Base-by-base conservation (phyloP, 2,329 filamentous ascomycete genomes). In the Ophiobolus disseminans region DNA sequence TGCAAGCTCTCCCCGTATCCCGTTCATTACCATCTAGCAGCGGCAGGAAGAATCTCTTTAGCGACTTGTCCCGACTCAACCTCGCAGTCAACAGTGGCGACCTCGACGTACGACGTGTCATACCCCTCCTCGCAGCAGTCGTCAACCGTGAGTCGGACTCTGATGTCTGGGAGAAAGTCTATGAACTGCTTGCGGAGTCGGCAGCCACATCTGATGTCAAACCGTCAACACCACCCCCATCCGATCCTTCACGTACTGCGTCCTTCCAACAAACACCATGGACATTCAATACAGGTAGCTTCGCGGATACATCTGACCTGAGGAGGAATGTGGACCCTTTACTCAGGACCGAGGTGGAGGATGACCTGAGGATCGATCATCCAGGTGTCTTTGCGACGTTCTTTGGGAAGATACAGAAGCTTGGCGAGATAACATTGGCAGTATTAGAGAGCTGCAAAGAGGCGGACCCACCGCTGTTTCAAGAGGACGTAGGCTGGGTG, bases 101-200 rank as follows among this genome's bases (percentile, higher is more conserved):
- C 36, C 62, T 63, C 31, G 40, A 53, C 34, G 16, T 40, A 19
- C 23, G 30, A 40, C 45, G 35, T 10, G 42, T 34, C 25, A 38
- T 17, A 32, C 42, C 46, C 34, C 43, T 53, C n/a, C 40, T 50
- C 31, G 17, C 40, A 22, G 46, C 43, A 25, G 44, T 50, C 37
- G 35, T 57, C 16, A 42, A 38, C 23, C 30, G 52, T 20, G 32
- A 57, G 28, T 28, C 53, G 34, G 31, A 50, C 32, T 23, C 45
- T n/a, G 21, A 57, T 19, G 58, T 68, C 40, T 68, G 57, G 60
- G 46, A 57, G 30, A 51, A 43, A 16, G 70, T 74, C 45, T 73
- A 76, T 51, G 45, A 55, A 25, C 65, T 68, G 39, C 62, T 73
- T 40, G 63, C 65, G 45, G 65, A 75, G 63, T 40, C 38, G 16